Conservation (phyloP, 163 green algal genomes). For the Smithsoniella earleae region DNA sequence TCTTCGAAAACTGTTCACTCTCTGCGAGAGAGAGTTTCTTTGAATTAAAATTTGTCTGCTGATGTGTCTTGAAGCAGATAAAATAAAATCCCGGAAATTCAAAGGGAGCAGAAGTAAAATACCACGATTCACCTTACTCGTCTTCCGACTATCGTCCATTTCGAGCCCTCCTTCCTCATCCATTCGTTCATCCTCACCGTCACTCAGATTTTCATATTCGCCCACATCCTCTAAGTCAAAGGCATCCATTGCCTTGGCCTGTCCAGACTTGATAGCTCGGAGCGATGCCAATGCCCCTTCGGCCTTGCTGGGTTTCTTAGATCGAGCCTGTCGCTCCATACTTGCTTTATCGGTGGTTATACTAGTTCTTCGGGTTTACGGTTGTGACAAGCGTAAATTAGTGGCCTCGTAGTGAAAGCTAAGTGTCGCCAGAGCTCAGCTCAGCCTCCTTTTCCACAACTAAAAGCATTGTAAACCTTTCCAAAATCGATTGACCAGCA, state of each 20-base stretch:
- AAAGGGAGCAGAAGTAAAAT: neutral
- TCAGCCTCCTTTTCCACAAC: no score
- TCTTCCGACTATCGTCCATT: no score
- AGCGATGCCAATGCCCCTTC: neutral
- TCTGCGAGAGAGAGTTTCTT: neutral
- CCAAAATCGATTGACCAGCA: no score
- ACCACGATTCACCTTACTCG: no score
- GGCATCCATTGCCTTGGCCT: slow-evolving; percentile 1
- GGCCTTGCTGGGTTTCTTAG: slow-evolving; percentile 4
- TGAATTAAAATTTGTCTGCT: neutral
- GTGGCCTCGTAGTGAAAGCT: no score
- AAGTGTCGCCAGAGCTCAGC: no score
- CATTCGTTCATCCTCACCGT: neutral
- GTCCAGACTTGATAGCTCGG: slow-evolving; percentile 5
- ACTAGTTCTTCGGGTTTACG: no score
- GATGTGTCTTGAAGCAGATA: neutral
- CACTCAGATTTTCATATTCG: neutral
- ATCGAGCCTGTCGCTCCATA: neutral
- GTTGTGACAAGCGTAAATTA: no score
- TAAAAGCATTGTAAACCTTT: no score
- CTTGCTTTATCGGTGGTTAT: no score
- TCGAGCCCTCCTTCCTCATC: neutral
- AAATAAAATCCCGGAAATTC: neutral
- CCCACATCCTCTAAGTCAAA: slow-evolving; percentile 10
- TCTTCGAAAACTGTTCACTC: neutral